Base-by-base conservation (phyloP, 805 yeast genomes). In the Blastobotrys chiropterorum region DNA sequence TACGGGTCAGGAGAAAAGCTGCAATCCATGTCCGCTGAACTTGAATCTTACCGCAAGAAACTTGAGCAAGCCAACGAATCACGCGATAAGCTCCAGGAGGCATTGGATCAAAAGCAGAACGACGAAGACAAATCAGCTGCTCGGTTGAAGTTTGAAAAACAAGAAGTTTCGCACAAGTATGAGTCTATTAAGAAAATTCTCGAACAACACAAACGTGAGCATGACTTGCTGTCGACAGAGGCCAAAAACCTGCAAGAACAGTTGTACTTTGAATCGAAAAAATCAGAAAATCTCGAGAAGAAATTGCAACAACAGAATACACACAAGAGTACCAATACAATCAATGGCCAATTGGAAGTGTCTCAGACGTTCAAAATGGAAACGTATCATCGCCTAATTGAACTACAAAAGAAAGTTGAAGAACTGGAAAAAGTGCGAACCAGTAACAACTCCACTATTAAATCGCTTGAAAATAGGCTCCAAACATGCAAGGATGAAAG, bases 291-390 rank as follows among this genome's bases (percentile, higher is more conserved):
- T 21, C 20, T 53, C 16, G 56, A 53, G 46, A 49, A 49, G 43
- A 53, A 53, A 38, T 30, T 53, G 1, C 34, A 31, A 11, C 17
- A 3, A 14, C 17, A 14, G 20, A 15, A 30, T n/a, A 31, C 15
- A 17, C 47, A 14, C 44, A 13, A 26, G 34, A 16, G 34, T 26
- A 13, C 19, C 34, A n/a, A 45, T 16, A 26, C 48, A 11, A 31
- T 16, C 14, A 46, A 31, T 5, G 55, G 52, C 34, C 43, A 44
- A 3, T 15, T 30, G 15, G 47, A 44, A n/a, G 34, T 44, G 38
- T 44, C 50, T 11, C 55, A 52, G 22, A 51, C 55, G 16, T 52
- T 52, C 40, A 50, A 46, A 22, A 30, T 44, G 20, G 52, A 52
- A 42, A 48, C 50, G 17, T 52, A 52, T 34, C 48, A 52, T 16